Evolutionary conservation across 495 filamentous ascomycete species (phyloP), one percentile per base, ranked within the genome.

Genomic region (Melanomma pulvis-pyrius): DNA sequence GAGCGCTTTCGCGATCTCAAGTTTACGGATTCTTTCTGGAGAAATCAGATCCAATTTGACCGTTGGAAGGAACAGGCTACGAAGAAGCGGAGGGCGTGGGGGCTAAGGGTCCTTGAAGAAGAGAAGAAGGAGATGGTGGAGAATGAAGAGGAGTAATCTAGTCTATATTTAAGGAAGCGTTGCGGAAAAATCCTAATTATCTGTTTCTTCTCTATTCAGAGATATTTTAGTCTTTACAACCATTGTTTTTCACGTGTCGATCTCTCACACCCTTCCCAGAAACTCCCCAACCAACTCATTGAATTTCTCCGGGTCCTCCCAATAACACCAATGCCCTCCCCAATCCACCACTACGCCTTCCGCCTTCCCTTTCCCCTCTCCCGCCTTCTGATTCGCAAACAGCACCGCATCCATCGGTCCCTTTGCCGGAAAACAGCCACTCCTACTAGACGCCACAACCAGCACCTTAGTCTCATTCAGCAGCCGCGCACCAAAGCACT

Each of bases 311-410:
- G 52, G 52, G 4, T 55, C 26, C 29, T 55, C 52, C 25, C 30
- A 55, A 36, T 32, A 55, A 30, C 25, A 55, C 52, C 52, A 55
- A 36, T 55, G 52, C 25, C 52, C 52, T 2, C 52, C 30, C 30
- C 30, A 30, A 9, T 32, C 25, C 9, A 55, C 52, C 9, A 1
- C 21, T 5, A 32, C 52, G 6, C 52, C 29, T 36, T 55, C 52
- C 3, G 25, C 30, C 17, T 17, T 44, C 8, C 13, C 17, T 15
- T n/a, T 44, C 39, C 39, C 39, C 17, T 44, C n/a, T 17, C n/a
- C 39, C 2, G 17, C 9, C 17, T 44, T 44, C 17, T 44, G 3
- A 36, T 30, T 19, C 26, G 15, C 52, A 4, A 36, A 36, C 52
- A 6, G 6, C 4, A 30, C n/a, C n/a, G 29, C 30, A 24, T 55